Conservation (phyloP, 345 rosid genomes). For the Cardamine chenopodiifolia region DNA sequence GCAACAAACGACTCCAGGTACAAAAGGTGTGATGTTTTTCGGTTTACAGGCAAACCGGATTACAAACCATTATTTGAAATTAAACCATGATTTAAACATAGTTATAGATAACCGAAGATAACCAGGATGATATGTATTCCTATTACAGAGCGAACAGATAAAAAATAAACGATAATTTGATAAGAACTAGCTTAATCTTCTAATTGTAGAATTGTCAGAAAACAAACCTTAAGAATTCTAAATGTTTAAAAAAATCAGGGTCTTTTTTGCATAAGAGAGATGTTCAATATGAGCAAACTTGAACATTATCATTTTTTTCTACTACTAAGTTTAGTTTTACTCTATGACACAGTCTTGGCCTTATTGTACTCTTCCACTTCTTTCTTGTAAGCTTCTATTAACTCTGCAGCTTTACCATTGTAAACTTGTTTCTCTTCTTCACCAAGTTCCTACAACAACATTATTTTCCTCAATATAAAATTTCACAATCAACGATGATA, state of each 20-base stretch:
- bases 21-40: no score
- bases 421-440: constrained; percentile 72
- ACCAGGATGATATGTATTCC: no score
- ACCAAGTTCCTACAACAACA: constrained; percentile 53
- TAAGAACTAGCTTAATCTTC: background rate
- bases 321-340: constrained; percentile 10
- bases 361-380: constrained; percentile 70
- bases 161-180: background rate
- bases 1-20: no score
- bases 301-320: constrained; percentile 23
- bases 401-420: constrained; percentile 69
- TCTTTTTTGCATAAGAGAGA: constrained; percentile 12
- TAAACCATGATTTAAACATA: no score
- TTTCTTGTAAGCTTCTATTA: constrained; percentile 80
- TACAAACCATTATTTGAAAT: no score
- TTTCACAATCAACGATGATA: background rate
- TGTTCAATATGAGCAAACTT: constrained; percentile 36
- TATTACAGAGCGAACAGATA: no score
- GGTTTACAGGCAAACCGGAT: no score
- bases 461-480: background rate
- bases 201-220: background rate
- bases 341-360: constrained; percentile 20
- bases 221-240: background rate
- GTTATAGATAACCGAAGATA: no score
- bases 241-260: background rate